These are phyloP conservation scores for Crithidia mellificae DNA, from an alignment of 208 protist species.

Conservation along the genomic window DNA sequence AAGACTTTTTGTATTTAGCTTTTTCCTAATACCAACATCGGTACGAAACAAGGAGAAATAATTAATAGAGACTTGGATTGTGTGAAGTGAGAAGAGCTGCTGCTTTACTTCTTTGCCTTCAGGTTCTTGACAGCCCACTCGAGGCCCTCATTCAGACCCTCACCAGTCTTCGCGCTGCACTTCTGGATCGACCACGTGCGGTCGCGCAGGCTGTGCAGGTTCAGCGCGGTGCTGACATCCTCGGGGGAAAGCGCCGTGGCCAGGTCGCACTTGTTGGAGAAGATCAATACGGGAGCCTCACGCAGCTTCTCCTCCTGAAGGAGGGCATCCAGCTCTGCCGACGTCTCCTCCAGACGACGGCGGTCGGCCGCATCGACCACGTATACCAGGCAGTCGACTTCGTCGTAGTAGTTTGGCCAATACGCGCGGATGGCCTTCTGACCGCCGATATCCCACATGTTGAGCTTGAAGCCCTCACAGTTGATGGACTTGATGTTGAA, in stretches of 20 bases:
- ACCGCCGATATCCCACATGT: slow-evolving; percentile 98
- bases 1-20: slow-evolving; percentile 8
- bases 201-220: slow-evolving; percentile 87
- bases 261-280: slow-evolving; percentile 98
- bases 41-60: slow-evolving; percentile 12
- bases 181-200: slow-evolving; percentile 91
- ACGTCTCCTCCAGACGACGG: slow-evolving; percentile 94
- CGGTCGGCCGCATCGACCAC: slow-evolving; percentile 95
- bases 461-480: slow-evolving; percentile 96
- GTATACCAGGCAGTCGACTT: slow-evolving; percentile 96
- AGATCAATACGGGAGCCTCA: slow-evolving; percentile 95
- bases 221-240: slow-evolving; percentile 83
- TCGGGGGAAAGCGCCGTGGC: slow-evolving; percentile 84
- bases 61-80: slow-evolving; percentile 36
- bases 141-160: slow-evolving; percentile 87
- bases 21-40: slow-evolving; percentile 11
- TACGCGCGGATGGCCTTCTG: slow-evolving; percentile 97
- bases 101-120: slow-evolving; percentile 49
- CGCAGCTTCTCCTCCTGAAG: slow-evolving; percentile 95
- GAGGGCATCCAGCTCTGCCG: slow-evolving; percentile 90
- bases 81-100: no score
- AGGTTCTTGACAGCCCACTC: slow-evolving; percentile 90
- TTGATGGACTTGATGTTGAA: slow-evolving; percentile 98
- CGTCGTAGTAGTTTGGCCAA: slow-evolving; percentile 98
- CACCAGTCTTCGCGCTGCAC: slow-evolving; percentile 91